phyloP scores from a whole-genome alignment of 1,139 yeast genomes.

The Pichia sp. region DNA sequence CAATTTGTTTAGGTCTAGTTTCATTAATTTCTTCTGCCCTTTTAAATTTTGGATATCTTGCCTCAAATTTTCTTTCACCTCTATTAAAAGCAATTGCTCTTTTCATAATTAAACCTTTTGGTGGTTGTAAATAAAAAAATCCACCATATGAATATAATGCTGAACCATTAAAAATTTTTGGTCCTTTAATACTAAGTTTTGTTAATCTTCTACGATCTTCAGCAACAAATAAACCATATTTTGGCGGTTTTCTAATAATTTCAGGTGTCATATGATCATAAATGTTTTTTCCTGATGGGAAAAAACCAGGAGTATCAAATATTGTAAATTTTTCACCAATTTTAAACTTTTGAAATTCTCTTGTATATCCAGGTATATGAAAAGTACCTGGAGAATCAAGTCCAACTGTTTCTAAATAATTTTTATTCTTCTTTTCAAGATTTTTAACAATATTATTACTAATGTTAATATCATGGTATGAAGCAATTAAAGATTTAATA shows the following conservation, averaged over 20 bases:
- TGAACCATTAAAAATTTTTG: conserved; percentile 22
- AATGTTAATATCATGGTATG: conserved; percentile 15
- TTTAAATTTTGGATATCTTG: conserved; percentile 28
- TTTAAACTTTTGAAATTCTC: conserved; percentile 38
- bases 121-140: conserved; percentile 44
- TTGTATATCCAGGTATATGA: conserved; percentile 52
- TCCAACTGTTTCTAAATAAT: conserved; percentile 5
- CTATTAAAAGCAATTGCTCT: conserved; percentile 28
- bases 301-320: conserved; percentile 55
- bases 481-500: conserved; percentile 38
- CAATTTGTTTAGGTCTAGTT: conserved; percentile 22
- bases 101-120: conserved; percentile 40
- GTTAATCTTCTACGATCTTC: conserved; percentile 5
- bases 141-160: conserved; percentile 50
- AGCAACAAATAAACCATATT: conserved; percentile 29
- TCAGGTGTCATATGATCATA: conserved; percentile 32
- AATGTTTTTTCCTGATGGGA: conserved; percentile 30
- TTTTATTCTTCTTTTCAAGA: conserved; percentile 19
- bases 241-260: conserved; percentile 33
- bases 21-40: conserved; percentile 25
- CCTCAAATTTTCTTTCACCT: conserved; percentile 33
- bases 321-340: conserved; percentile 20
- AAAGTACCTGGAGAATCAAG: conserved; percentile 34
- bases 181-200: conserved; percentile 14
- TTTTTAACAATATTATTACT: conserved; percentile 15